A percentile compares a stretch with the other conserved stretches of the same genome.
phyloP scores from a whole-genome alignment of 1,139 yeast genomes.

The Kodamaea sp. region DNA sequence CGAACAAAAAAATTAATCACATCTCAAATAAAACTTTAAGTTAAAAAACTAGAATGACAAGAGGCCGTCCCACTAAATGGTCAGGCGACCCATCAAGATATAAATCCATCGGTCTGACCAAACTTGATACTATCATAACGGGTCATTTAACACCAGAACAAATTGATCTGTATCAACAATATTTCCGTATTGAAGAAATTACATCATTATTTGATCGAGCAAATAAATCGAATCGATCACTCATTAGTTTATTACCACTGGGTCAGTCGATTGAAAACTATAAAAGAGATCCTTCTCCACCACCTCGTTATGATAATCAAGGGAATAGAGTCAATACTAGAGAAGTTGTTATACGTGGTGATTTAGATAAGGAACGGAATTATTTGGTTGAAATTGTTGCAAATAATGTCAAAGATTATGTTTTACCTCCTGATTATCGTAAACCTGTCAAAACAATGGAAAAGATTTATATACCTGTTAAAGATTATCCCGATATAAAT shows the following conservation, averaged over 20 bases:
- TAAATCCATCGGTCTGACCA: slow-evolving; percentile 27
- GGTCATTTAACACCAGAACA: slow-evolving; percentile 79
- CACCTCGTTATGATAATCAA: slow-evolving; percentile 78
- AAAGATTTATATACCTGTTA: slow-evolving; percentile 79
- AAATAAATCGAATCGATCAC: slow-evolving; percentile 49
- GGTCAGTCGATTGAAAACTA: slow-evolving; percentile 23
- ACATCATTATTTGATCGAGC: slow-evolving; percentile 41
- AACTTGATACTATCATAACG: slow-evolving; percentile 39
- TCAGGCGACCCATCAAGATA: slow-evolving; percentile 38
- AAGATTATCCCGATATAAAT: slow-evolving; percentile 88
- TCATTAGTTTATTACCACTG: slow-evolving; percentile 37
- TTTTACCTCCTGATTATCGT: slow-evolving; percentile 77
- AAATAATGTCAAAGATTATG: slow-evolving; percentile 69
- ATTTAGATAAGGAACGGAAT: slow-evolving; percentile 76
- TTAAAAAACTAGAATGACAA: background rate
- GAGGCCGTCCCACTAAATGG: slow-evolving; percentile 34
- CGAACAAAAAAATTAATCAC: background rate
- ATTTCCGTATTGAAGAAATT: slow-evolving; percentile 78
- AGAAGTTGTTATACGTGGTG: slow-evolving; percentile 59
- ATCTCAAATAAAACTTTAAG: background rate
- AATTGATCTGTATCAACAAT: slow-evolving; percentile 71
- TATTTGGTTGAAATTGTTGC: slow-evolving; percentile 70
- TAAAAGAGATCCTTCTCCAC: slow-evolving; percentile 79
- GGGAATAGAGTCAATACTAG: slow-evolving; percentile 88
- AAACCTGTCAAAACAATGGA: slow-evolving; percentile 70